Percentiles rank a stretch among this genome's conserved stretches.
These are phyloP conservation scores for Hypoxylon lenormandii DNA, from an alignment of 495 filamentous ascomycete species.

Conservation along the genomic window DNA sequence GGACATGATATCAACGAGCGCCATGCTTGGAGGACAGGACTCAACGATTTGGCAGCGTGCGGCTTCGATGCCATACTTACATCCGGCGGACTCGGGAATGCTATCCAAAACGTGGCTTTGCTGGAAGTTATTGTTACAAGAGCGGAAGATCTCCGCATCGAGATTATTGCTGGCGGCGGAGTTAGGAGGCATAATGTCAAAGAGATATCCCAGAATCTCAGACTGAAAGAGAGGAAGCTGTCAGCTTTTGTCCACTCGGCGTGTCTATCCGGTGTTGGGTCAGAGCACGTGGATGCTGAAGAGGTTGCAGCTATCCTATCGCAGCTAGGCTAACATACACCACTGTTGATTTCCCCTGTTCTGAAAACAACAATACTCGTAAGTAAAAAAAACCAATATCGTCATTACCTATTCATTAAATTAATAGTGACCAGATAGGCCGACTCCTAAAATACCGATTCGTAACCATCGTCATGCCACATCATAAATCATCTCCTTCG, in stretches of 20 bases:
- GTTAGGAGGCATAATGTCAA: slow-evolving; percentile 52
- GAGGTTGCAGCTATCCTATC: slow-evolving; percentile 46
- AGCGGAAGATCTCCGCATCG: slow-evolving; percentile 33
- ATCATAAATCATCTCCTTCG: neutral
- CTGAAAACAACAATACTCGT: neutral
- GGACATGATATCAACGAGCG: slow-evolving; percentile 7
- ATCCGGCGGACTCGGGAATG: slow-evolving; percentile 55
- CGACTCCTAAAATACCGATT: neutral
- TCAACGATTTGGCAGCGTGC: slow-evolving; percentile 44
- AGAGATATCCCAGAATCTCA: slow-evolving; percentile 31
- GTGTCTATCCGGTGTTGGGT: slow-evolving; percentile 31
- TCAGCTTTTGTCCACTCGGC: slow-evolving; percentile 54
- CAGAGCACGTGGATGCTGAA: slow-evolving; percentile 29
- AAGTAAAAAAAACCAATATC: slow-evolving; percentile 1
- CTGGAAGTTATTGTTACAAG: slow-evolving; percentile 46
- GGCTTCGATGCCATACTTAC: slow-evolving; percentile 58
- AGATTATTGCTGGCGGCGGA: slow-evolving; percentile 60
- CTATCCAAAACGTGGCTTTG: slow-evolving; percentile 43
- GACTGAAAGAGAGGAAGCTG: slow-evolving; percentile 13
- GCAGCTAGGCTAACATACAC: slow-evolving; percentile 4
- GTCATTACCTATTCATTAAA: neutral
- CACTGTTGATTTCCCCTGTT: no score
- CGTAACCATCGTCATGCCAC: neutral
- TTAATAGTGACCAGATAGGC: neutral
- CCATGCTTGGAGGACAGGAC: slow-evolving; percentile 28